A percentile compares a stretch with the other conserved stretches of the same genome.
Conservation (phyloP, 2,329 filamentous ascomycete species). For the Rutstroemia sp. region DNA sequence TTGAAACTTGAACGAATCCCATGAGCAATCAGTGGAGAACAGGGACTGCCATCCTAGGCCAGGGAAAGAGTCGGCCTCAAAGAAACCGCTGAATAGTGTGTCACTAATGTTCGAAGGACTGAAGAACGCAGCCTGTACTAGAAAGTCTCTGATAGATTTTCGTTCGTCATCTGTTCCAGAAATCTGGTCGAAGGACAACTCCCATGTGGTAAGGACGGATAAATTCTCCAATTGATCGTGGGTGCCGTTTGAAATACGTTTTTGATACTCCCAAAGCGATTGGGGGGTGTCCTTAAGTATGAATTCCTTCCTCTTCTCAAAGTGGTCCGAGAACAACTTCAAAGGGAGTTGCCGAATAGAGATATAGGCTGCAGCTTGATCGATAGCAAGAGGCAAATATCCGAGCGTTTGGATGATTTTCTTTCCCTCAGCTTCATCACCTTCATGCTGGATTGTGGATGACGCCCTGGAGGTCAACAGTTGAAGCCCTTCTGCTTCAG, state of each 20-base stretch:
- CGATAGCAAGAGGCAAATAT: constrained; percentile 20
- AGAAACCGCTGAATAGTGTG: background rate
- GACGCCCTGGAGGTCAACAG: constrained; percentile 1
- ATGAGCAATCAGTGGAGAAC: constrained; percentile 5
- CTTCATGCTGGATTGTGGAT: background rate
- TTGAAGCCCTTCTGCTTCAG: constrained; percentile 7
- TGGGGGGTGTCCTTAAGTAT: constrained; percentile 11
- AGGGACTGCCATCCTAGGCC: background rate
- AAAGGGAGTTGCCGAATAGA: constrained; percentile 9
- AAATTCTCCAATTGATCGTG: background rate
- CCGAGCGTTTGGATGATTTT: constrained; percentile 13
- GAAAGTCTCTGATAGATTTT: constrained; percentile 10
- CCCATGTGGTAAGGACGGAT: constrained; percentile 20
- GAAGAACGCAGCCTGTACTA: constrained; percentile 21
- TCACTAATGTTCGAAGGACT: constrained; percentile 8
- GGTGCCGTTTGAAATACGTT: background rate
- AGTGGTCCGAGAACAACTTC: constrained; percentile 12
- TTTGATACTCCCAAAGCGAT: constrained; percentile 11
- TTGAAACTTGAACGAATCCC: constrained; percentile 17
- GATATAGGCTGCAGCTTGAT: constrained; percentile 23
- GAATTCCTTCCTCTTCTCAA: constrained; percentile 8
- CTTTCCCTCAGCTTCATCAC: background rate
- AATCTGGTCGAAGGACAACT: constrained; percentile 21
- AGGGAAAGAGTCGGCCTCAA: background rate
- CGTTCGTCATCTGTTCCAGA: constrained; percentile 1